Conservation (phyloP, 164 flowering plant species). For the Stephania japonica region DNA sequence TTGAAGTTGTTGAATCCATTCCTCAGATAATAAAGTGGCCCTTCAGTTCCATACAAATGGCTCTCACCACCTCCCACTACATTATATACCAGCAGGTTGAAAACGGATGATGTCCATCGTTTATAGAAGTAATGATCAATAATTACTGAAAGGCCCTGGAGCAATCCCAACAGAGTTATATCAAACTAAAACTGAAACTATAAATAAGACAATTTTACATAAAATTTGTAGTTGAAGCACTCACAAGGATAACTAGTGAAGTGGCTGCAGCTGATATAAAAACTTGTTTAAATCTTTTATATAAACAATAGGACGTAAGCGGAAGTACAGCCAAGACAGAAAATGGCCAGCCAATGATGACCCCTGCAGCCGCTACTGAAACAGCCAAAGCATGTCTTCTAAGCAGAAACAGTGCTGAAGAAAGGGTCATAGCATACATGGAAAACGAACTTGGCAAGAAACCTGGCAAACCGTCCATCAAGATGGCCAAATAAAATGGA, state of each 20-base stretch:
- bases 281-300: slow-evolving; percentile 51
- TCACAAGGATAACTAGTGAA: slow-evolving; percentile 61
- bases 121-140: slow-evolving; percentile 64
- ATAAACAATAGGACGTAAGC: slow-evolving; percentile 55
- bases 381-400: slow-evolving; percentile 74
- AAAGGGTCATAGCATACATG: slow-evolving; percentile 89
- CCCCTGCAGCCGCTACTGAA: slow-evolving; percentile 74
- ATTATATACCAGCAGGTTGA: slow-evolving; percentile 78
- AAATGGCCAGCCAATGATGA: slow-evolving; percentile 97
- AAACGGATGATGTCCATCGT: slow-evolving; percentile 86
- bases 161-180: slow-evolving; percentile 8
- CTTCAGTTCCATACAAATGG: slow-evolving; percentile 94
- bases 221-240: slow-evolving; percentile 19
- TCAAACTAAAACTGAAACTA: background rate
- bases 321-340: slow-evolving; percentile 85
- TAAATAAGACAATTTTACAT: background rate
- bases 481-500: background rate
- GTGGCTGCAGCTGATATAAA: slow-evolving; percentile 65
- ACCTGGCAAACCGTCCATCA: slow-evolving; percentile 46
- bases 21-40: slow-evolving; percentile 65
- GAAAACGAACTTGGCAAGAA: slow-evolving; percentile 96
- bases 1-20: slow-evolving; percentile 97
- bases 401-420: slow-evolving; percentile 79
- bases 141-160: slow-evolving; percentile 67
- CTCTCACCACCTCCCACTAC: slow-evolving; percentile 96